These are phyloP conservation scores for Turnera subulata DNA, from an alignment of 345 rosid genomes.

Conservation along the genomic window DNA sequence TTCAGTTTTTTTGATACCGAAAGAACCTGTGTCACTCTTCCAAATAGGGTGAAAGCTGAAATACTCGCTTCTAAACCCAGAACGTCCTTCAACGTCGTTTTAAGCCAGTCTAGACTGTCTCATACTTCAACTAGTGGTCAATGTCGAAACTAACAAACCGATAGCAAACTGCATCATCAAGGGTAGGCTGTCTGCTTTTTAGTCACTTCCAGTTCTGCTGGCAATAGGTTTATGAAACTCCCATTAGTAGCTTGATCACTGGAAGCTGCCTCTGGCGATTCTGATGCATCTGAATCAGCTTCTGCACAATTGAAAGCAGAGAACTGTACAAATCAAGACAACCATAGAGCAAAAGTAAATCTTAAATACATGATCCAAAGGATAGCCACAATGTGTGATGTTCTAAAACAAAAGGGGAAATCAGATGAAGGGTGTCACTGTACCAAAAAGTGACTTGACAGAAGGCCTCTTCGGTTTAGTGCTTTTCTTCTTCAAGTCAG, in stretches of 20 bases:
- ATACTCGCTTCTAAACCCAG: conserved; percentile 13
- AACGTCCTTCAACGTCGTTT: not conserved
- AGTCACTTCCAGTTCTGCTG: conserved; percentile 34
- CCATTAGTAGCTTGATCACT: conserved; percentile 35
- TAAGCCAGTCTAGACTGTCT: not conserved
- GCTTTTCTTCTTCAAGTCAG: conserved; percentile 74
- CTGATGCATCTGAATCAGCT: conserved; percentile 48
- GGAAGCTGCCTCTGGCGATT: conserved; percentile 28
- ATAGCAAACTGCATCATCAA: not conserved
- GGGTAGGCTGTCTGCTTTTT: conserved; percentile 15
- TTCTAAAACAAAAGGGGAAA: not conserved
- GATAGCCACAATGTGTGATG: too few species aligned
- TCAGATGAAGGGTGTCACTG: conserved; percentile 6
- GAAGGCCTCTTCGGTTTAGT: conserved; percentile 63
- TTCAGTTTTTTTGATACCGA: not conserved
- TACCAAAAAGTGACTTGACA: conserved; percentile 80
- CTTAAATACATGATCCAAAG: too few species aligned
- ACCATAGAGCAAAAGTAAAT: not conserved
- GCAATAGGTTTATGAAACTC: conserved; percentile 45
- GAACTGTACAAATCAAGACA: not conserved
- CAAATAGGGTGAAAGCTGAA: conserved; percentile 7
- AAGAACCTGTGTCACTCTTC: not conserved
- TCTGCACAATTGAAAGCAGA: conserved; percentile 32
- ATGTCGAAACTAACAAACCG: not conserved
- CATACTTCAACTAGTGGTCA: not conserved